Base-by-base conservation (phyloP, 2,329 filamentous ascomycete species). In the Paracoccidioides lutzii region DNA sequence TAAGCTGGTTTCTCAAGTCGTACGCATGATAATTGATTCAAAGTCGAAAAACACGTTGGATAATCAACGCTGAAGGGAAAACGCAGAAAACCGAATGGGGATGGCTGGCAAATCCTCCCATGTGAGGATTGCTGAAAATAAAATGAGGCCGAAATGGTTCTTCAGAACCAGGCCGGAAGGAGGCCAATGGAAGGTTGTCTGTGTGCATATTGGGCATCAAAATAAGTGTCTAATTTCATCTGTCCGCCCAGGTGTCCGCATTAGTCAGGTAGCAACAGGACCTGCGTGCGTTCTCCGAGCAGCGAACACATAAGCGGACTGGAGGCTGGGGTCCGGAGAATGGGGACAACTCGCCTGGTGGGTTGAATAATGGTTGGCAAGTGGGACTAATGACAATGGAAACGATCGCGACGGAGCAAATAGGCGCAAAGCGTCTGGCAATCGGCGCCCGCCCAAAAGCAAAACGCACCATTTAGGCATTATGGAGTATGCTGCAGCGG, bases 181-280 rank as follows among this genome's bases (percentile, higher is more conserved):
- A 52, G 51, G 44, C 58, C 58, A 59, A 59, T 59, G 58, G 40
- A 52, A 55, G 50, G 56, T 50, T 53, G 33, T 33, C 12, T 57
- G 37, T 53, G 32, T 41, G 50, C 44, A 49, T 43, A 54, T 59
- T 59, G 58, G 58, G 58, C 58, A 59, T 55, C 58, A 59, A 59
- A 22, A 53, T 45, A 52, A 46, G 44, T 49, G 52, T 48, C 45
- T 22, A 22, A 37, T 35, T 49, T 50, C 22, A 55, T 43, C 56
- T 28, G 44, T 33, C 22, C 22, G 22, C 37, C 49, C 50, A 32
- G 50, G 32, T 42, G 38, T 46, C 38, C 54, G 45, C 58, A 57
- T 59, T 59, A 57, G 58, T 57, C 58, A 55, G 55, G 55, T 49
- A 59, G 48, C 55, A 59, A 57, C 37, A 50, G 50, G 46, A 49